phyloP scores from a whole-genome alignment of 2,329 filamentous ascomycete genomes.

The Colletotrichum tamarilloi region DNA sequence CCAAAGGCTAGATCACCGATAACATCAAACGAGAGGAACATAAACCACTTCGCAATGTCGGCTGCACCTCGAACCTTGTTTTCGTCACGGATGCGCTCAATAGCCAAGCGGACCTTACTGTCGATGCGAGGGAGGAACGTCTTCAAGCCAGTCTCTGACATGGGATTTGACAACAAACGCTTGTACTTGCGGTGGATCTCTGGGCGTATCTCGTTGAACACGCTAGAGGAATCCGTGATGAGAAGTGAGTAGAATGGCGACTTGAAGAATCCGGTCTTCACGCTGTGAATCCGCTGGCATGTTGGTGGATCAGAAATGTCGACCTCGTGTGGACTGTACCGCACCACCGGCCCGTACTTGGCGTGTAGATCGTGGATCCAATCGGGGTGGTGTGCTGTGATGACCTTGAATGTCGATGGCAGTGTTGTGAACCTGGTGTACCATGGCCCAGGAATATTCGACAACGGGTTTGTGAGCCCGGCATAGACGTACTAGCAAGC shows the following conservation, averaged over 20 bases:
- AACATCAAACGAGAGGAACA: constrained; percentile 57
- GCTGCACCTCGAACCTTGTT: constrained; percentile 47
- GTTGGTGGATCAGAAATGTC: constrained; percentile 38
- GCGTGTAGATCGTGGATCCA: constrained; percentile 29
- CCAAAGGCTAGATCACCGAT: constrained; percentile 45
- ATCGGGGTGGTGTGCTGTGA: constrained; percentile 3
- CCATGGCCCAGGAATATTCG: constrained; percentile 22
- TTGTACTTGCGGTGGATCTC: constrained; percentile 47
- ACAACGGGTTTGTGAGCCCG: constrained; percentile 22
- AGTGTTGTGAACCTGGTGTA: constrained; percentile 25
- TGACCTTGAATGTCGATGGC: constrained; percentile 1
- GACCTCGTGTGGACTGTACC: constrained; percentile 21
- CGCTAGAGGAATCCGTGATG: constrained; percentile 32
- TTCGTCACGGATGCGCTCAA: constrained; percentile 58
- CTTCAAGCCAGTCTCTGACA: constrained; percentile 51
- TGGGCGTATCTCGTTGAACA: constrained; percentile 19
- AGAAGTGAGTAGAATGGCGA: constrained; percentile 20
- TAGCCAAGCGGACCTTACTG: constrained; percentile 50
- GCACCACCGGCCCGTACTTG: constrained; percentile 29
- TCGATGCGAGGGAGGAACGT: constrained; percentile 51
- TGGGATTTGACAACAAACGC: constrained; percentile 53
- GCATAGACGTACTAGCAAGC: constrained; percentile 12
- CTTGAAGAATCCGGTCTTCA: constrained; percentile 18
- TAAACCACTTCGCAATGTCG: constrained; percentile 65
- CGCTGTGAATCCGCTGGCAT: constrained; percentile 44